These are phyloP conservation scores for Kuraishia cidri DNA, from an alignment of 805 yeast genomes.

Conservation along the genomic window DNA sequence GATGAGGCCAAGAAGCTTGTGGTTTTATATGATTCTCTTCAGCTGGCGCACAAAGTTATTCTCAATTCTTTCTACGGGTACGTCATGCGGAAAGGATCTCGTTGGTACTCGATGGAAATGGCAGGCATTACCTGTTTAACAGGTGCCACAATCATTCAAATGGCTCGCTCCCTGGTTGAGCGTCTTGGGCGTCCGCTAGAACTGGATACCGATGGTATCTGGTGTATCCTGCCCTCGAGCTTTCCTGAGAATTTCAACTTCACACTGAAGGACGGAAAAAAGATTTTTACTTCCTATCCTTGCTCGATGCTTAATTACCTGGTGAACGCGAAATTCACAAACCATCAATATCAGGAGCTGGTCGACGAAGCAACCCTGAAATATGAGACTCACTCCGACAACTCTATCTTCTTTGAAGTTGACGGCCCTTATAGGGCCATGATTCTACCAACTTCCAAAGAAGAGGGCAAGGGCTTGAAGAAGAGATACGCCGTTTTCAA, in stretches of 20 bases:
- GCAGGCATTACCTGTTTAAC: conserved; percentile 98
- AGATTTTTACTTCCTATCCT: conserved; percentile 75
- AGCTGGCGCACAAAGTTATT: conserved; percentile 94
- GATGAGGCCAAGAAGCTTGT: conserved; percentile 96
- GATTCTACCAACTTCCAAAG: conserved; percentile 95
- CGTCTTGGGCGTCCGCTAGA: conserved; percentile 92
- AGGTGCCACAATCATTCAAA: conserved; percentile 96
- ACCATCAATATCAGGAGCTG: conserved; percentile 87
- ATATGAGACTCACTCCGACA: conserved; percentile 78
- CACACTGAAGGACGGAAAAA: conserved; percentile 69
- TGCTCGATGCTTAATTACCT: conserved; percentile 93
- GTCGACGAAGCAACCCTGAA: conserved; percentile 58
- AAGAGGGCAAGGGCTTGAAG: conserved; percentile 94
- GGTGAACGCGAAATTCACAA: conserved; percentile 87
- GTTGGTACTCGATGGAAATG: conserved; percentile 99
- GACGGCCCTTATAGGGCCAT: conserved; percentile 98
- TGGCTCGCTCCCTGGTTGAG: conserved; percentile 90
- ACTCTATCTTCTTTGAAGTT: conserved; percentile 94
- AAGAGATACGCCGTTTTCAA: conserved; percentile 97
- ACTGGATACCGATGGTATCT: conserved; percentile 97
- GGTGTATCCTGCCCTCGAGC: conserved; percentile 93
- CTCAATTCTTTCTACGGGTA: conserved; percentile 95
- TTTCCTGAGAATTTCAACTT: conserved; percentile 86
- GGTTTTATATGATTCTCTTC: conserved; percentile 88
- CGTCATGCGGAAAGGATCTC: conserved; percentile 97